phyloP scores from a whole-genome alignment of 257 asterid species.

The Verbena officinalis region DNA sequence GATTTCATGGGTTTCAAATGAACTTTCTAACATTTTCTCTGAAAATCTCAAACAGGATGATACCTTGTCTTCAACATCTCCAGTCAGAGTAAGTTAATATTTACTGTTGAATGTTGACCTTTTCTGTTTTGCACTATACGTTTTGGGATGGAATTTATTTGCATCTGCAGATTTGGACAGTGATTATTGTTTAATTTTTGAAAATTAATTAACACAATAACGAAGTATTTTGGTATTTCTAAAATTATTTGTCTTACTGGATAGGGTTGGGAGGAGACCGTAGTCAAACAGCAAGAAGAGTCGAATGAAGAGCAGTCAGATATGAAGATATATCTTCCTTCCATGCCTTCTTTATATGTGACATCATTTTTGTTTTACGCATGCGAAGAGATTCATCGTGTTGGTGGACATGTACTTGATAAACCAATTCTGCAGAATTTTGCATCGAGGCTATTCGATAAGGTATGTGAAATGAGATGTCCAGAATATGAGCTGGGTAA shows the following conservation, averaged over 20 bases:
- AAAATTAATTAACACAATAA: background rate
- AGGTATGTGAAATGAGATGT: conserved; percentile 50
- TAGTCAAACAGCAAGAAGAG: conserved; percentile 86
- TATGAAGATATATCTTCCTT: conserved; percentile 90
- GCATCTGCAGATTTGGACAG: conserved; percentile 18
- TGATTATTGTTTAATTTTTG: conserved; percentile 6
- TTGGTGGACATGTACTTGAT: conserved; percentile 96
- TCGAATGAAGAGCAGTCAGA: conserved; percentile 70
- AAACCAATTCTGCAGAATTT: conserved; percentile 81
- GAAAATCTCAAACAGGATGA: conserved; percentile 73
- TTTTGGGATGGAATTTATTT: conserved; percentile 14
- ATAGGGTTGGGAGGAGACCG: conserved; percentile 99
- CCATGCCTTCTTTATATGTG: conserved; percentile 89
- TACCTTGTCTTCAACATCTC: conserved; percentile 73
- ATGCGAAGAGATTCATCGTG: conserved; percentile 94
- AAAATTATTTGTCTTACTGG: conserved; percentile 32
- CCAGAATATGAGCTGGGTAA: background rate
- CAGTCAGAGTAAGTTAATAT: conserved; percentile 76
- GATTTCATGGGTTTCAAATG: conserved; percentile 89
- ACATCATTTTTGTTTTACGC: conserved; percentile 80
- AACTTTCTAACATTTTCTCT: conserved; percentile 65
- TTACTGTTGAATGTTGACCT: conserved; percentile 23
- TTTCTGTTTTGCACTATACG: background rate
- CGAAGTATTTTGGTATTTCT: conserved; percentile 25
- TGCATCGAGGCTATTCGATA: conserved; percentile 69